phyloP scores from a whole-genome alignment of 129 eudicot genomes.

The Logfia minima region DNA sequence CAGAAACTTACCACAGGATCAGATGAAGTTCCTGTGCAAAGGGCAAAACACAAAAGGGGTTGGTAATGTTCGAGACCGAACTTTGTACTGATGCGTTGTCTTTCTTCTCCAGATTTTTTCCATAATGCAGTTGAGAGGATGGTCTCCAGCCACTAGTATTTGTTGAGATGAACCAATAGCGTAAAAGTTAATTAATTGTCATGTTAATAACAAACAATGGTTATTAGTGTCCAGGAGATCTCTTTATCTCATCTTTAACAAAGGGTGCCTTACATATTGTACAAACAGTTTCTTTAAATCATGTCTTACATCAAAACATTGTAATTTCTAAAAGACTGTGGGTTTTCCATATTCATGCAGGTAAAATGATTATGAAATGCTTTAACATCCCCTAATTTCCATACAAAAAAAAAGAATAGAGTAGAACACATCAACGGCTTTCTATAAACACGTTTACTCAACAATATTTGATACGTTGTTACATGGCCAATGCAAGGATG shows the following conservation, averaged over 20 bases:
- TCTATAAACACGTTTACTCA: too few relatives aligned
- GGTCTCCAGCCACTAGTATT: slow-evolving; percentile 79
- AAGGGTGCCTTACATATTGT: not conserved
- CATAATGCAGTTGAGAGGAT: slow-evolving; percentile 69
- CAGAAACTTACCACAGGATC: slow-evolving; percentile 68
- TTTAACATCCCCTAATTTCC: too few relatives aligned
- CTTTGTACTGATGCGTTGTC: slow-evolving; percentile 52
- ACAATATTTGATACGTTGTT: too few relatives aligned
- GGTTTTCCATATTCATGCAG: too few relatives aligned
- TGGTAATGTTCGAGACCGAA: slow-evolving; percentile 54
- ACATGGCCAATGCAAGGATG: not conserved
- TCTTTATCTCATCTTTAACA: not conserved
- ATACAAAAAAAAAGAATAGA: too few relatives aligned
- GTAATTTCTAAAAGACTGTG: too few relatives aligned
- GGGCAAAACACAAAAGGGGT: slow-evolving; percentile 77
- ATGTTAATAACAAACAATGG: not conserved
- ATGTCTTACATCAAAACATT: too few relatives aligned
- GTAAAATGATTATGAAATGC: too few relatives aligned
- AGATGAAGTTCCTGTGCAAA: slow-evolving; percentile 78
- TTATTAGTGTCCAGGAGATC: not conserved
- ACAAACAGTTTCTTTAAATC: not conserved
- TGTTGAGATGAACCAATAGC: slow-evolving; percentile 10
- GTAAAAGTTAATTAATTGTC: not conserved
- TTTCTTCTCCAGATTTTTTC: slow-evolving; percentile 76
- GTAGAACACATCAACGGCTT: too few relatives aligned